phyloP scores from a whole-genome alignment of 805 yeast species.

The Clavispora phyllophila region DNA sequence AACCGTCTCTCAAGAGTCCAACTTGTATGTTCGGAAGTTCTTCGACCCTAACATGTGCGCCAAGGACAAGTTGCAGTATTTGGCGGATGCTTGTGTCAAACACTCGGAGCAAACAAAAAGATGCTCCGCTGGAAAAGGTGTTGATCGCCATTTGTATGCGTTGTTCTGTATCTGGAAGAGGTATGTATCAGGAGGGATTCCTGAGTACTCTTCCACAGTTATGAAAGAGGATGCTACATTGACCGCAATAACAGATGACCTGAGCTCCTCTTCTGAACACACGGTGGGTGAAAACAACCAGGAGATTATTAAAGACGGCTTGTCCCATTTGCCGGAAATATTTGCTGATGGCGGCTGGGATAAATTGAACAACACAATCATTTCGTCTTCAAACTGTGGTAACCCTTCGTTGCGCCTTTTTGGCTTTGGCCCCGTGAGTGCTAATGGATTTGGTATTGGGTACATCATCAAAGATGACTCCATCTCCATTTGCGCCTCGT shows the following conservation, averaged over 20 bases:
- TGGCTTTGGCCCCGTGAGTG: slow-evolving; percentile 57
- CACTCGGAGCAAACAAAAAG: slow-evolving; percentile 66
- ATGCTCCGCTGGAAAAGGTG: slow-evolving; percentile 78
- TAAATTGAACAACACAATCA: slow-evolving; percentile 68
- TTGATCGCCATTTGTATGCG: slow-evolving; percentile 87
- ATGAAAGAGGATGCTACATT: slow-evolving; percentile 10
- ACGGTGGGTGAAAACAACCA: slow-evolving; percentile 23
- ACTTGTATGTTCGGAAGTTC: slow-evolving; percentile 76
- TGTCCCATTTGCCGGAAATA: slow-evolving; percentile 55
- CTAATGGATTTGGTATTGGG: slow-evolving; percentile 57
- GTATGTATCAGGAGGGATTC: slow-evolving; percentile 33
- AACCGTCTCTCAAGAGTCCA: slow-evolving; percentile 76
- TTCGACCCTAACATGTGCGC: slow-evolving; percentile 61
- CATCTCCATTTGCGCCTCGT: slow-evolving; percentile 49
- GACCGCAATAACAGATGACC: slow-evolving; percentile 6
- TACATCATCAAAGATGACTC: slow-evolving; percentile 50
- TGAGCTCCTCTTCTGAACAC: slow-evolving; percentile 23
- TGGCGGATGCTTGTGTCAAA: slow-evolving; percentile 64
- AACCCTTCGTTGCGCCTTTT: slow-evolving; percentile 54
- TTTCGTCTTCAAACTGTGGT: slow-evolving; percentile 56
- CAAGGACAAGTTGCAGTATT: slow-evolving; percentile 51
- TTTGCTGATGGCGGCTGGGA: slow-evolving; percentile 90
- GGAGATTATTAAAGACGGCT: slow-evolving; percentile 12
- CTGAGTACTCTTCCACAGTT: slow-evolving; percentile 2
- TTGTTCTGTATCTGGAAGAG: slow-evolving; percentile 83